These are phyloP conservation scores for Penicillium argentinense DNA, from an alignment of 495 filamentous ascomycete genomes.

Conservation along the genomic window DNA sequence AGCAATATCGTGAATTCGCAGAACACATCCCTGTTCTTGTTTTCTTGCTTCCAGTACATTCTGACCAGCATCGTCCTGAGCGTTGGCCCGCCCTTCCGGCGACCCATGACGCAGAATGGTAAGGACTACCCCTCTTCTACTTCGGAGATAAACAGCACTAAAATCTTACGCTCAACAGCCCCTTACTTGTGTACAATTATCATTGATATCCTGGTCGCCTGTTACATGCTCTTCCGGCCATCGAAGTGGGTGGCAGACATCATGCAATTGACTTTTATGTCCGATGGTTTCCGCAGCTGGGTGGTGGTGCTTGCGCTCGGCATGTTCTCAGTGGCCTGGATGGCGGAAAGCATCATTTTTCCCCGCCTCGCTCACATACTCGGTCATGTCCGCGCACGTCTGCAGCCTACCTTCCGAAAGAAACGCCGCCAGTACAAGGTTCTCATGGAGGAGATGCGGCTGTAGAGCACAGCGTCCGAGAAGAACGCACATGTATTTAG, in stretches of 20 bases:
- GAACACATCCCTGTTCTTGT: constrained; percentile 84
- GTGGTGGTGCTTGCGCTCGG: constrained; percentile 65
- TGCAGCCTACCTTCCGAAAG: constrained; percentile 63
- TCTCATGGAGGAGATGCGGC: constrained; percentile 69
- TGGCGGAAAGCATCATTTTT: constrained; percentile 69
- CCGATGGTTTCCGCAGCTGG: constrained; percentile 66
- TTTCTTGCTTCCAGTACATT: constrained; percentile 94
- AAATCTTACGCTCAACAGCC: constrained; percentile 17
- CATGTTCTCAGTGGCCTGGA: constrained; percentile 66
- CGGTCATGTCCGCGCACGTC: constrained; percentile 52
- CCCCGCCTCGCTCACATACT: constrained; percentile 67
- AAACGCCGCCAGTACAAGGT: constrained; percentile 86
- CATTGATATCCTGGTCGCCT: constrained; percentile 60
- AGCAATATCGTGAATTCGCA: constrained; percentile 87
- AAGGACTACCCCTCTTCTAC: constrained; percentile 27
- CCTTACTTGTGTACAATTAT: constrained; percentile 81
- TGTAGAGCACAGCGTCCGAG: constrained; percentile 3
- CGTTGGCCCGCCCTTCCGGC: constrained; percentile 85
- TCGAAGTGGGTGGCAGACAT: constrained; percentile 62
- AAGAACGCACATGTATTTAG: constrained; percentile 14
- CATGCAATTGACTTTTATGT: constrained; percentile 85
- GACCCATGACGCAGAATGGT: constrained; percentile 79
- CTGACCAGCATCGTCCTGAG: constrained; percentile 83
- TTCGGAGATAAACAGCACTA: neutral
- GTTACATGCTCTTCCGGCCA: constrained; percentile 77